phyloP scores from a whole-genome alignment of 1,139 yeast genomes.

The Debaryomycetaceae sp. region DNA sequence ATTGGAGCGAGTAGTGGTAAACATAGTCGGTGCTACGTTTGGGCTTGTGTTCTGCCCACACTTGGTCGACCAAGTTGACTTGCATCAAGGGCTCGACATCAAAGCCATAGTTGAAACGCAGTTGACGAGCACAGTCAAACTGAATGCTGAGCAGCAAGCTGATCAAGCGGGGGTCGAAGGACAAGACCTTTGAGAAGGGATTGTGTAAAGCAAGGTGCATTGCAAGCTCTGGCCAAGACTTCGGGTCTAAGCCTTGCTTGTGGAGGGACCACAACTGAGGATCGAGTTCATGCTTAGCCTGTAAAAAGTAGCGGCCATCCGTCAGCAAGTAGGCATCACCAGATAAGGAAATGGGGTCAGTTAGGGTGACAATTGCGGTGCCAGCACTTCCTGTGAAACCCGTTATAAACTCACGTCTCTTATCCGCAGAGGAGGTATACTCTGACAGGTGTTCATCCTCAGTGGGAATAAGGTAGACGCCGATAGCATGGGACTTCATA shows the following conservation, averaged over 20 bases:
- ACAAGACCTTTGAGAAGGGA: conserved; percentile 24
- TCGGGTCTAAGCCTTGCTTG: conserved; percentile 28
- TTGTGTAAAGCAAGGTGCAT: conserved; percentile 23
- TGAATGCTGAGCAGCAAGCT: conserved; percentile 24
- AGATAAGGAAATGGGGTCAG: conserved; percentile 15
- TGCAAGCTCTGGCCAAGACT: conserved; percentile 28
- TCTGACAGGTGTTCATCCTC: conserved; percentile 53
- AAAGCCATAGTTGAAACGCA: conserved; percentile 12
- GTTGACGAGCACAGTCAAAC: conserved; percentile 15
- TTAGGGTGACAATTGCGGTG: conserved; percentile 37
- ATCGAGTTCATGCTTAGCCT: conserved; percentile 34
- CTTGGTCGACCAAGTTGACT: conserved; percentile 25
- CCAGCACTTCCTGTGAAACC: conserved; percentile 55
- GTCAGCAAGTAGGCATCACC: conserved; percentile 43
- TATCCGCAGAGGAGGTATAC: conserved; percentile 40
- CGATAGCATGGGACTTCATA: conserved; percentile 32
- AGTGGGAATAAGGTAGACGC: conserved; percentile 46
- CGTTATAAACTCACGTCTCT: conserved; percentile 36
- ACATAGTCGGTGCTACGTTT: conserved; percentile 25
- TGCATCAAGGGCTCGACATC: conserved; percentile 21
- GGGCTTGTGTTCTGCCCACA: conserved; percentile 34
- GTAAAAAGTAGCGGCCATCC: conserved; percentile 46
- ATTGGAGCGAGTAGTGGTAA: conserved; percentile 27
- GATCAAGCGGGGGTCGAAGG: conserved; percentile 30
- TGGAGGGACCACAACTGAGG: conserved; percentile 23